phyloP scores from a whole-genome alignment of 352 stramenopile species.

The Phytophthora colocasiae region DNA sequence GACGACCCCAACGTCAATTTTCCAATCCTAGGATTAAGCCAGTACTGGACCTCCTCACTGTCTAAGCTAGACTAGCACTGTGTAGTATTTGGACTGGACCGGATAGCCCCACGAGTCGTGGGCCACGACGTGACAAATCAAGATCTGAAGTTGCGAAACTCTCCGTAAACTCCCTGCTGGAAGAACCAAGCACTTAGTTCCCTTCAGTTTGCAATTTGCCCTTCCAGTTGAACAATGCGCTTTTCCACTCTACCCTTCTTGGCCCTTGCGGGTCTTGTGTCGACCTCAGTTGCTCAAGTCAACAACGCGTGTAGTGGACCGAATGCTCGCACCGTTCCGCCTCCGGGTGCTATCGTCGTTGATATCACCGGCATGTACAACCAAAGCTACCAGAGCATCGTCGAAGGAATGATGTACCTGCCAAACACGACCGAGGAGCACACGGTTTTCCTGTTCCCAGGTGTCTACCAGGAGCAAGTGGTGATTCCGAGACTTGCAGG shows the following conservation, averaged over 20 bases:
- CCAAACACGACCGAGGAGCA: constrained; percentile 7
- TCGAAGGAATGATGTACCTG: constrained; percentile 2
- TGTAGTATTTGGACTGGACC: too few relatives aligned
- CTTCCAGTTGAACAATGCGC: background rate
- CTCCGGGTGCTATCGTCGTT: background rate
- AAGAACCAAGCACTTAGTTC: background rate
- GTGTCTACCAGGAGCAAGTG: constrained; percentile 11
- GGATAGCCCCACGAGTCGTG: too few relatives aligned
- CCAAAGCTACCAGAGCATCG: constrained; percentile 3
- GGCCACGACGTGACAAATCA: too few relatives aligned
- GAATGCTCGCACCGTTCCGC: background rate
- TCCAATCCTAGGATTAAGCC: too few relatives aligned
- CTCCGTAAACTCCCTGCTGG: too few relatives aligned
- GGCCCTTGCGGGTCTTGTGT: background rate
- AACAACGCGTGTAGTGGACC: background rate
- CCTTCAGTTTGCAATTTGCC: background rate
- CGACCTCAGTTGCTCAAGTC: background rate
- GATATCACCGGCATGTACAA: constrained; percentile 12
- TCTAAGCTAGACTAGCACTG: too few relatives aligned
- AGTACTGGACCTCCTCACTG: too few relatives aligned
- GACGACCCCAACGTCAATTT: too few relatives aligned
- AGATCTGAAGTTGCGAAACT: too few relatives aligned
- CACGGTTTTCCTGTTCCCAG: constrained; percentile 8
- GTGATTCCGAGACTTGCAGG: background rate
- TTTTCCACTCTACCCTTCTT: constrained; percentile 1